phyloP scores from a whole-genome alignment of 371 early-diverging fungal genomes.

The Zopfochytrium polystomum region DNA sequence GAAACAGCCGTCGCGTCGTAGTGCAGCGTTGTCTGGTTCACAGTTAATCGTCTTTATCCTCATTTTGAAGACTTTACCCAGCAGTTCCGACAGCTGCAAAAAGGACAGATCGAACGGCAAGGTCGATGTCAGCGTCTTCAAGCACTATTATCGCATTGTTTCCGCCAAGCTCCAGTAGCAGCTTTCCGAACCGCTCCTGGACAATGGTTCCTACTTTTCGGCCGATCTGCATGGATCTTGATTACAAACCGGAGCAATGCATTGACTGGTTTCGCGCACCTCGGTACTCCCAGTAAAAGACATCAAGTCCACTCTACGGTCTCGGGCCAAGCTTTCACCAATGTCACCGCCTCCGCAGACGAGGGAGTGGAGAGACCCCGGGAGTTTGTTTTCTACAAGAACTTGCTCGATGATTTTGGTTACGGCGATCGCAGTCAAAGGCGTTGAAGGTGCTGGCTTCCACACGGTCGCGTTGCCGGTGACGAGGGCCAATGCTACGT shows the following conservation, averaged over 20 bases:
- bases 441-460: slow-evolving; percentile 87
- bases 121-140: slow-evolving; percentile 89
- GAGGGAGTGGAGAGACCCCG: slow-evolving; percentile 85
- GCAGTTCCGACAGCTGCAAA: slow-evolving; percentile 97
- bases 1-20: slow-evolving; percentile 86
- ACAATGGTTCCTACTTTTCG: slow-evolving; percentile 48
- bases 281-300: slow-evolving; percentile 89
- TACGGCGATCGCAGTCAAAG: slow-evolving; percentile 81
- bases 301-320: slow-evolving; percentile 72
- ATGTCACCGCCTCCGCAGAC: slow-evolving; percentile 87
- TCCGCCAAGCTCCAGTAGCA: slow-evolving; percentile 89
- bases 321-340: slow-evolving; percentile 72
- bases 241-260: background rate
- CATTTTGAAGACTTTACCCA: slow-evolving; percentile 43
- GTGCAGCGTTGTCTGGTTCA: slow-evolving; percentile 96
- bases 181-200: slow-evolving; percentile 84
- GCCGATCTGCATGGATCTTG: slow-evolving; percentile 23
- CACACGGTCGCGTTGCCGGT: slow-evolving; percentile 93
- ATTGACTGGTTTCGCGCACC: slow-evolving; percentile 12
- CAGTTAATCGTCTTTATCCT: background rate
- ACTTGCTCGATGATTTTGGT: slow-evolving; percentile 86
- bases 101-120: slow-evolving; percentile 83
- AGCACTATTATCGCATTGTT: slow-evolving; percentile 92
- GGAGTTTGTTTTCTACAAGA: slow-evolving; percentile 77
- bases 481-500: slow-evolving; percentile 84